Conservation (phyloP, 1,139 yeast species). For the Casaregolazyma suthepensis region DNA sequence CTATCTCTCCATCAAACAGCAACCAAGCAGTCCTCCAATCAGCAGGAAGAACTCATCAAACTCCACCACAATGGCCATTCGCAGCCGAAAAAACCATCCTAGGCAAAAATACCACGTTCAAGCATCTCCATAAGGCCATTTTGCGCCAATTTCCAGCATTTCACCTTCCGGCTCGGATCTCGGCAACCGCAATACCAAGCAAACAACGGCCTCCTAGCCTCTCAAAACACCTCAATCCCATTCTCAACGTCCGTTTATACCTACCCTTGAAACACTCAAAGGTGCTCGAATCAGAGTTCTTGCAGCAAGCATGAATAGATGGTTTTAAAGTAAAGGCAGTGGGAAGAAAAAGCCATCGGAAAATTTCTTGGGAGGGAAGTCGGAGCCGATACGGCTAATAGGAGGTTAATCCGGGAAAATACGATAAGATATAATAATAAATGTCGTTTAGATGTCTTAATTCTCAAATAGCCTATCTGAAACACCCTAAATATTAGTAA, state of each 20-base stretch:
- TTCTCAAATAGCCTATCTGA: not conserved
- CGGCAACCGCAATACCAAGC: not conserved
- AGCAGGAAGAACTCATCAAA: not conserved
- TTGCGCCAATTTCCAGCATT: not conserved
- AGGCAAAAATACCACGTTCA: too few relatives aligned
- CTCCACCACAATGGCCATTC: not conserved
- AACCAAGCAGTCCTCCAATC: not conserved
- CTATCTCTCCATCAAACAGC: not conserved
- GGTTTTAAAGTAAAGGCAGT: conserved; percentile 6
- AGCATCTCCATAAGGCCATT: not conserved
- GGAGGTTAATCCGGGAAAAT: not conserved
- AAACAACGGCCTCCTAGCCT: not conserved
- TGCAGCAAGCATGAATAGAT: conserved; percentile 8
- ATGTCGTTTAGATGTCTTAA: not conserved
- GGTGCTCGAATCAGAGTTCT: conserved; percentile 8
- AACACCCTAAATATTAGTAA: conserved; percentile 47
- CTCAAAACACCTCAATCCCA: not conserved
- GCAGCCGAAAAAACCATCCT: not conserved
- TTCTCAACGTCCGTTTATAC: not conserved
- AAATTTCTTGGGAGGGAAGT: conserved; percentile 6
- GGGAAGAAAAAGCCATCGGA: conserved; percentile 5
- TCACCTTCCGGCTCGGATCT: not conserved
- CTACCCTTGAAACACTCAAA: conserved; percentile 10
- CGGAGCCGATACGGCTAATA: conserved; percentile 3
- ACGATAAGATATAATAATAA: not conserved